Conservation (phyloP, 2,329 filamentous ascomycete species). For the Colletotrichum scovillei region DNA sequence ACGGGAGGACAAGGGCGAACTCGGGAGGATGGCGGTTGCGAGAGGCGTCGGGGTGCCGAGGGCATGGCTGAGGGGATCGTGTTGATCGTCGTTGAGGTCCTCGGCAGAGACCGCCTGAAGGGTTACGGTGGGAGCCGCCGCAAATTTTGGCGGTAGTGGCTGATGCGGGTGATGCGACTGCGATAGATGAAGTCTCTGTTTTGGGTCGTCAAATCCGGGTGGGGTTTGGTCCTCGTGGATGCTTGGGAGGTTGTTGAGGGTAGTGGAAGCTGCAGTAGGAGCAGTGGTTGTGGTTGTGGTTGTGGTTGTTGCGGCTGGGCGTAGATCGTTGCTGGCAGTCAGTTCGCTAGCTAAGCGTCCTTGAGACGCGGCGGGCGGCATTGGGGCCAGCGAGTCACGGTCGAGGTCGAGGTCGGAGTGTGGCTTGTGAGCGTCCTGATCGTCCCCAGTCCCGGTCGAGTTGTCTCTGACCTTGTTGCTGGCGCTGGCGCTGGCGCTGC, state of each 20-base stretch:
- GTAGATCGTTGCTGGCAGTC: constrained; percentile 51
- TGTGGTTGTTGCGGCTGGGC: constrained; percentile 37
- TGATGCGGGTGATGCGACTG: background rate
- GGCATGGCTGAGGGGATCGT: constrained; percentile 34
- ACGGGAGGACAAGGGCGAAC: constrained; percentile 34
- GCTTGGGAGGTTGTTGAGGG: constrained; percentile 33
- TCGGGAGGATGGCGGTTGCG: constrained; percentile 14
- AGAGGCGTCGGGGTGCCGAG: constrained; percentile 32
- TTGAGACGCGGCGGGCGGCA: constrained; percentile 32
- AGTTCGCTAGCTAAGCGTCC: constrained; percentile 37
- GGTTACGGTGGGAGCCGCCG: constrained; percentile 11
- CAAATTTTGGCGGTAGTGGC: constrained; percentile 1
- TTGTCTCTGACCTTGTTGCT: constrained; percentile 28
- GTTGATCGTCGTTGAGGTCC: constrained; percentile 22
- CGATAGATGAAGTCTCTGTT: background rate
- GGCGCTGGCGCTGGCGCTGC: constrained; percentile 31
- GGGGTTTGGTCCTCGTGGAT: constrained; percentile 34
- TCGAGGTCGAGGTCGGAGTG: constrained; percentile 20
- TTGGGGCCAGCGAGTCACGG: constrained; percentile 26
- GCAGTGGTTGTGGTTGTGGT: constrained; percentile 47
- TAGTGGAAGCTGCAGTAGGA: constrained; percentile 35
- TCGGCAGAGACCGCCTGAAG: constrained; percentile 8
- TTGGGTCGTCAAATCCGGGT: constrained; percentile 6
- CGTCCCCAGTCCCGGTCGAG: constrained; percentile 19
- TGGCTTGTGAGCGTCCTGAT: constrained; percentile 25